A percentile compares a stretch with the other conserved stretches of the same genome.
Evolutionary conservation across 2,329 filamentous ascomycete species (phyloP).

Genomic region (Verticillium dahliae): DNA sequence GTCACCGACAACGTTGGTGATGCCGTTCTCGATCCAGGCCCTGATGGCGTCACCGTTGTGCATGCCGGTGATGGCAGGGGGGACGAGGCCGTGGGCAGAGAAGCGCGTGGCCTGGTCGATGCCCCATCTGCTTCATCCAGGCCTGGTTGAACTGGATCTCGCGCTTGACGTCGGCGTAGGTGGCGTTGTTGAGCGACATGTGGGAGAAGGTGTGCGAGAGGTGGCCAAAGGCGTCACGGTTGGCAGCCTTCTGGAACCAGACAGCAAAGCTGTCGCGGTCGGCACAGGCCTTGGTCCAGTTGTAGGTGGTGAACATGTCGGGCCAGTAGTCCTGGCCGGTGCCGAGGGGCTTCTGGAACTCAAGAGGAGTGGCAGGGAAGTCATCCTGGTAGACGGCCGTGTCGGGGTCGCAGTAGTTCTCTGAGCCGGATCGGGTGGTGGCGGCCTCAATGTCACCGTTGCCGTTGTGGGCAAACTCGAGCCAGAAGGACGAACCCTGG

Average conservation of each 20-base stretch:
- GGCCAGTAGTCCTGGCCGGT: slow-evolving; percentile 45
- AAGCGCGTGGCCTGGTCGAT: slow-evolving; percentile 38
- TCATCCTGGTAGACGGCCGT: slow-evolving; percentile 36
- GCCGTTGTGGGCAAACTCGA: slow-evolving; percentile 48
- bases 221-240: slow-evolving; percentile 48
- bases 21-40: slow-evolving; percentile 54
- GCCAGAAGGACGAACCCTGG: slow-evolving; percentile 41
- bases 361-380: slow-evolving; percentile 36
- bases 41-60: slow-evolving; percentile 57
- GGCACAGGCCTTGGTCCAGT: slow-evolving; percentile 42
- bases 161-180: slow-evolving; percentile 46
- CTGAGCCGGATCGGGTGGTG: slow-evolving; percentile 38
- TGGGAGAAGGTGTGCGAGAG: slow-evolving; percentile 60
- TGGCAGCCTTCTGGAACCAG: slow-evolving; percentile 44
- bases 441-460: slow-evolving; percentile 44
- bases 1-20: slow-evolving; percentile 55
- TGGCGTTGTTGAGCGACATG: slow-evolving; percentile 51
- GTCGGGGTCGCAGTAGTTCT: slow-evolving; percentile 29
- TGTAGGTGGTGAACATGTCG: slow-evolving; percentile 40
- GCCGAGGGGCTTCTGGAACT: slow-evolving; percentile 39
- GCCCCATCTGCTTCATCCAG: slow-evolving; percentile 49
- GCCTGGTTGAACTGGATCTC: slow-evolving; percentile 56
- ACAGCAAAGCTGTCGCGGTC: slow-evolving; percentile 39
- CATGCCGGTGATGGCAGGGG: slow-evolving; percentile 56
- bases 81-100: slow-evolving; percentile 50